Base-by-base conservation (phyloP, 345 rosid species). In the Chamaenerion angustifolium region DNA sequence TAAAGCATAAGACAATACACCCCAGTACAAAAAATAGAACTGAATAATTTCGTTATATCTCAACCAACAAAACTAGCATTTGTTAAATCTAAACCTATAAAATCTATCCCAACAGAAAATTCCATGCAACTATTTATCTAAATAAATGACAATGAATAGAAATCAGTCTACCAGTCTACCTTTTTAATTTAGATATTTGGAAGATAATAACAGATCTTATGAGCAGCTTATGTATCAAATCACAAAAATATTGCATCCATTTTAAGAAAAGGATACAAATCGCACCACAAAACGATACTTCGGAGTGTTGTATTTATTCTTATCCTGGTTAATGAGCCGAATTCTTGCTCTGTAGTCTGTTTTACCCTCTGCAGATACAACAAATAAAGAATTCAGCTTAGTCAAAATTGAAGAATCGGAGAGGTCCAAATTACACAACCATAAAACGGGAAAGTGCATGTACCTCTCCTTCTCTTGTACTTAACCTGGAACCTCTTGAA, bases 321-420 rank as follows among this genome's bases (percentile, higher is more conserved):
- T 85, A 48, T 82, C 88, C 56, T 86, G 88, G 60, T 86, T 86
- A 50, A 77, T 80, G 17, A 80, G 70, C 23, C 88, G 84, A 57
- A 83, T 87, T 57, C 96, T 78, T 8, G 94, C 94, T 35, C 94
- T 66, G 45, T 87, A 87, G 59, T 87, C 96, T 4, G 96, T 87
- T 77, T 87, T 87, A 11, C 96, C 96, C 59, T 57, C 96, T 87
- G 65, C 31, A 55, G 5, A 37, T 6, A 21, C 10, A 13, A 53
- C 17, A 12, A 15, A 23, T 13, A 54, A 23, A 17, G 15, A 31
- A 46, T 48, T 57, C 11, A 12, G 43, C 27, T 37, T 14, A 13
- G 18, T 8, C 8, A 0, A 16, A 41, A 48, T 44, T 12, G 1
- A 8, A 12, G 19, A 40, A 31, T 10, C 25, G 42, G 3, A 19